Conservation (phyloP, 805 yeast species). For the Kuraishia borneana region DNA sequence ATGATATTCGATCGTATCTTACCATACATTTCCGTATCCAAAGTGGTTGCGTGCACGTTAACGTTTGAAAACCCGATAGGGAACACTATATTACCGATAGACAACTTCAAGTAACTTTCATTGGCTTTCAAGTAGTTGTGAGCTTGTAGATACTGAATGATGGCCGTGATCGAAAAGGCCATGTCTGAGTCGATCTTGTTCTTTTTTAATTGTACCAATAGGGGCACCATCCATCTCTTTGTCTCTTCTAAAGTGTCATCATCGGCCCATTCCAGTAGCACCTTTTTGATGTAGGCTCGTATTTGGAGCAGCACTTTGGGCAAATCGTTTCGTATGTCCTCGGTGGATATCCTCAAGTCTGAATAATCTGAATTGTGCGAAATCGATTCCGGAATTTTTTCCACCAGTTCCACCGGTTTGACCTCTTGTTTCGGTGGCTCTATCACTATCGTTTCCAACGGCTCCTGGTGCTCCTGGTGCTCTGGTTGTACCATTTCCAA, state of each 20-base stretch:
- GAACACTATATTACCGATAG: constrained; percentile 87
- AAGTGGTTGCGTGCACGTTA: constrained; percentile 69
- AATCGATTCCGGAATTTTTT: background rate
- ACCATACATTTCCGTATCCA: constrained; percentile 37
- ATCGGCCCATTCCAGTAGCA: constrained; percentile 27
- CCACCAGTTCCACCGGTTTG: background rate
- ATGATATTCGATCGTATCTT: constrained; percentile 58
- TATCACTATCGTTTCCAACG: constrained; percentile 7
- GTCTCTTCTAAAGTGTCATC: constrained; percentile 26
- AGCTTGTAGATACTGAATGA: constrained; percentile 49
- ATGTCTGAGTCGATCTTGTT: constrained; percentile 24
- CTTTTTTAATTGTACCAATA: constrained; percentile 42
- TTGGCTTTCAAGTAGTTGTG: constrained; percentile 40
- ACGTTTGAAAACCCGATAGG: constrained; percentile 78
- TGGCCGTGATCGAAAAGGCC: constrained; percentile 45
- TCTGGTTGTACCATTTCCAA: constrained; percentile 3
- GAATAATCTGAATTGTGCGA: background rate
- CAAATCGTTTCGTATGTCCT: constrained; percentile 21
- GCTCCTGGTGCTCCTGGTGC: constrained; percentile 2
- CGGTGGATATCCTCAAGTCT: constrained; percentile 8
- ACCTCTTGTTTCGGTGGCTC: background rate
- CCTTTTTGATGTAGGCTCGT: constrained; percentile 32
- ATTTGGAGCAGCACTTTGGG: constrained; percentile 25
- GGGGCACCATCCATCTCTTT: constrained; percentile 35
- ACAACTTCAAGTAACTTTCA: constrained; percentile 61